Conservation (phyloP, 768 basidiomycete species). For the Boletus vermiculosoides region DNA sequence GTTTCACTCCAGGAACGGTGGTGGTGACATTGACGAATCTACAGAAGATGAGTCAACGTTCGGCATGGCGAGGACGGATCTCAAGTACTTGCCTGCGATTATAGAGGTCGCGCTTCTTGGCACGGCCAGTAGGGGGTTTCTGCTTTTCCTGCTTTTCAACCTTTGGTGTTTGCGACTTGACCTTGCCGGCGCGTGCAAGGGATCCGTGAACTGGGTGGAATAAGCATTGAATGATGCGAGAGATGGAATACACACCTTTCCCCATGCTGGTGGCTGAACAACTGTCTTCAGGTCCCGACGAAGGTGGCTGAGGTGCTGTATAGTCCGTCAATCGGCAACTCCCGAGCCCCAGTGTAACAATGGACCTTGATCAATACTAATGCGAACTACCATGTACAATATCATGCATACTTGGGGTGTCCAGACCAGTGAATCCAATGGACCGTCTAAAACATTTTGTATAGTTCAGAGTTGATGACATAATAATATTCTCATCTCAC, state of each 20-base stretch:
- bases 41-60: background rate
- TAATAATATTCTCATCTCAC: too few species aligned
- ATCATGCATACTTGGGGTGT: too few species aligned
- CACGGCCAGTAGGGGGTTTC: conserved; percentile 94
- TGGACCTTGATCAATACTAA: too few species aligned
- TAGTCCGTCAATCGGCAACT: conserved; percentile 39
- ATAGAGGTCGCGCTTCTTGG: conserved; percentile 93
- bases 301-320: conserved; percentile 37
- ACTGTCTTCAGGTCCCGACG: too few species aligned
- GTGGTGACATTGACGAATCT: conserved; percentile 93
- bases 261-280: conserved; percentile 58
- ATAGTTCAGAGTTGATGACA: too few species aligned
- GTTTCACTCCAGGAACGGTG: conserved; percentile 81
- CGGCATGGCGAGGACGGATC: background rate
- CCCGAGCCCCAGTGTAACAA: too few species aligned
- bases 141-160: conserved; percentile 98
- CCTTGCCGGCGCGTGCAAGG: conserved; percentile 98
- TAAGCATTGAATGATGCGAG: background rate
- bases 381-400: too few species aligned
- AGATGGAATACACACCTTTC: conserved; percentile 48
- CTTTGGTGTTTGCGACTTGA: conserved; percentile 97
- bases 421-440: too few species aligned
- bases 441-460: too few species aligned
- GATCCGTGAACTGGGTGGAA: conserved; percentile 85
- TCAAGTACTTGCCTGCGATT: conserved; percentile 75